Conservation (phyloP, 192 early-diverging fungal species). For the Backusella westeae region DNA sequence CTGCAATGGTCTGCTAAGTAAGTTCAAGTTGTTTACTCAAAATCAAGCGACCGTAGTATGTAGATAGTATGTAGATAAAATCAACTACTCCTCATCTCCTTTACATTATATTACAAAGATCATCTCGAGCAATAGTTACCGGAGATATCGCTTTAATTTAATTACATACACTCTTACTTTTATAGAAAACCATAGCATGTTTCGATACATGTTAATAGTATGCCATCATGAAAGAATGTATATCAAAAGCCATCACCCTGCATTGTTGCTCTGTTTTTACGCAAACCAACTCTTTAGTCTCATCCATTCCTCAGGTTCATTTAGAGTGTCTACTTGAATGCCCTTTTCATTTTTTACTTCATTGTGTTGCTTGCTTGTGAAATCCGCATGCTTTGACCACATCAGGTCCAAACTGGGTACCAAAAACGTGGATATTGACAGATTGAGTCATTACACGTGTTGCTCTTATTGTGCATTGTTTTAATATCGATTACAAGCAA, state of each 20-base stretch:
- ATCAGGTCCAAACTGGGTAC: not conserved
- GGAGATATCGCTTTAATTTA: not conserved
- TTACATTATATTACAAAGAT: too few species aligned
- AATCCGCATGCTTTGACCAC: conserved; percentile 3
- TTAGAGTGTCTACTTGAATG: not conserved
- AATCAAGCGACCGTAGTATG: too few species aligned
- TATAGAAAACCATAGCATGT: not conserved
- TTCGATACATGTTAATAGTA: not conserved
- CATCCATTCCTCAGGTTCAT: not conserved
- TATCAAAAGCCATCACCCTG: too few species aligned
- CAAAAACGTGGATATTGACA: not conserved
- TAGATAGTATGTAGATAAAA: too few species aligned
- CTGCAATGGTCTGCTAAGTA: too few species aligned
- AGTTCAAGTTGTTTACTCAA: too few species aligned
- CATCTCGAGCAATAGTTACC: too few species aligned
- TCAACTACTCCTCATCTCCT: too few species aligned
- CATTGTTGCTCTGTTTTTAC: not conserved
- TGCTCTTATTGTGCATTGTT: not conserved
- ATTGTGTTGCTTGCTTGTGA: not conserved
- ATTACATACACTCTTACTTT: not conserved
- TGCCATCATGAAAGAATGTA: too few species aligned
- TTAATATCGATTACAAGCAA: not conserved
- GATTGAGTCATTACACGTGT: not conserved
- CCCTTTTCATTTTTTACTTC: not conserved
- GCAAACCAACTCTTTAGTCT: not conserved